These are phyloP conservation scores for Nicotiana tomentosiformis DNA, from an alignment of 257 asterid genomes.

Conservation along the genomic window DNA sequence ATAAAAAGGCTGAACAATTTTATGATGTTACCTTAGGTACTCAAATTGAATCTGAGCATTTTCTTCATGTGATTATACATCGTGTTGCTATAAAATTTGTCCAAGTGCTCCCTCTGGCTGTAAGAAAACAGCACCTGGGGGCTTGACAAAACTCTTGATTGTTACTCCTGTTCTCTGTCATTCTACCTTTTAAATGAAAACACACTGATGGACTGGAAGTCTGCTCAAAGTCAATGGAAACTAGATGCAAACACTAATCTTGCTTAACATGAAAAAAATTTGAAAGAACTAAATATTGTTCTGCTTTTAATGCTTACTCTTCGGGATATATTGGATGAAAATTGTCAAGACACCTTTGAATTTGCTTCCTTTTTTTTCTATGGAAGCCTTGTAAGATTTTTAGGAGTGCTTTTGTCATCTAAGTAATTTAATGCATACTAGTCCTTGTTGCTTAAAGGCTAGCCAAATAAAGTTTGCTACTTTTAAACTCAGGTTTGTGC, in stretches of 20 bases:
- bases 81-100: not conserved
- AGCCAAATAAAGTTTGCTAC: not conserved
- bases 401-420: not conserved
- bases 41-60: not conserved
- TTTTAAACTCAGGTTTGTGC: slow-evolving; percentile 68
- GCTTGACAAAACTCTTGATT: not conserved
- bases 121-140: slow-evolving; percentile 1
- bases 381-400: not conserved
- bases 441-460: not conserved
- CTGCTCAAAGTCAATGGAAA: not conserved
- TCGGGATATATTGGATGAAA: not conserved
- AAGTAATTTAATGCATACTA: not conserved
- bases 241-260: not conserved
- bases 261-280: not conserved
- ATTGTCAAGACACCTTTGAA: not conserved
- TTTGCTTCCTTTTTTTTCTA: not conserved
- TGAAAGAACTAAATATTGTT: not conserved
- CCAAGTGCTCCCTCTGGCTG: slow-evolving; percentile 2
- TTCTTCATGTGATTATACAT: not conserved
- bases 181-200: not conserved
- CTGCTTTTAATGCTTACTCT: not conserved
- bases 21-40: not conserved
- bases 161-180: not conserved
- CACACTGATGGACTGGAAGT: not conserved
- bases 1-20: not conserved